Evolutionary conservation across 1,284 basidiomycete species (phyloP).

Genomic region (Marasmius fiardii): DNA sequence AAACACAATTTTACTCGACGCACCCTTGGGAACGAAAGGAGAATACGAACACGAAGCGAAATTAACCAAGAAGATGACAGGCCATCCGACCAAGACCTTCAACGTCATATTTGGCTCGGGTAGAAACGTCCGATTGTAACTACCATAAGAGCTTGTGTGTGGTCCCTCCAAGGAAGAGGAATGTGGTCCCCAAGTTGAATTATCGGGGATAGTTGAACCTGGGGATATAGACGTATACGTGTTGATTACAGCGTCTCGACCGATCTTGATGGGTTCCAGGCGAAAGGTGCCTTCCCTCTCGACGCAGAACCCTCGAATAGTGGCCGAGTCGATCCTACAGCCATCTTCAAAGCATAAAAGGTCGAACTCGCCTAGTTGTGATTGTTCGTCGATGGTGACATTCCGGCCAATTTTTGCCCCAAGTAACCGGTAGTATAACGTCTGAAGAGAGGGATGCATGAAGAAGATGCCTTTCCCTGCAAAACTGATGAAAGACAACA

Average conservation of each 20-base stretch:
- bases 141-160: conserved; percentile 31
- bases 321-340: conserved; percentile 36
- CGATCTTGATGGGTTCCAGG: conserved; percentile 35
- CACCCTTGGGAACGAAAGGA: too few relatives aligned
- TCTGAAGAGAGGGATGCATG: conserved; percentile 32
- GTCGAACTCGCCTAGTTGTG: conserved; percentile 39
- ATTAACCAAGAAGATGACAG: conserved; percentile 31
- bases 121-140: conserved; percentile 35
- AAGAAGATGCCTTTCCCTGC: conserved; percentile 40
- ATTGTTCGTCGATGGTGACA: conserved; percentile 34
- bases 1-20: too few relatives aligned
- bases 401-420: conserved; percentile 39
- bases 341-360: conserved; percentile 39
- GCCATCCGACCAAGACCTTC: conserved; percentile 35
- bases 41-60: conserved; percentile 14
- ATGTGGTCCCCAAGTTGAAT: conserved; percentile 41
- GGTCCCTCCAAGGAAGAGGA: conserved; percentile 38
- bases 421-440: conserved; percentile 41
- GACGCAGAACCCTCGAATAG: conserved; percentile 42
- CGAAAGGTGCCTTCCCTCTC: conserved; percentile 42
- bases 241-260: conserved; percentile 36
- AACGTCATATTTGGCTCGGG: conserved; percentile 29
- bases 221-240: conserved; percentile 41
- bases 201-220: conserved; percentile 33
- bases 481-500: conserved; percentile 18